phyloP scores from a whole-genome alignment of 108 stramenopile species.

The Nitzschia putrida region DNA sequence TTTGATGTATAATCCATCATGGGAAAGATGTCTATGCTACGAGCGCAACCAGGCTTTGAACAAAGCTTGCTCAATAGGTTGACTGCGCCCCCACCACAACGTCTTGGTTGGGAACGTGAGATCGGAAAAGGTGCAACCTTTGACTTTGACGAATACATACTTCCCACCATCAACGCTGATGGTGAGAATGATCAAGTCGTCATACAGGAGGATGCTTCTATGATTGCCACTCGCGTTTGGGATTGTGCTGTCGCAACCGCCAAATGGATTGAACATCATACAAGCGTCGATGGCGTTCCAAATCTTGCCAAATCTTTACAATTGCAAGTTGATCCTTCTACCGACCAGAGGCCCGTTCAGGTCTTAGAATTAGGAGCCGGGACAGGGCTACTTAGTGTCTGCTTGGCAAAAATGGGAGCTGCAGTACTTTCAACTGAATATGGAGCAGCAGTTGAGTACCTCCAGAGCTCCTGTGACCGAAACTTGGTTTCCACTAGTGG shows the following conservation, averaged over 20 bases:
- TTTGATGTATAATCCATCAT: no score
- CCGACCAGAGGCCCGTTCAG: conserved; percentile 10
- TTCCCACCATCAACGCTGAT: conserved; percentile 1
- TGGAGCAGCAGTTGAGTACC: conserved; percentile 6
- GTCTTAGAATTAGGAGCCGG: conserved; percentile 31
- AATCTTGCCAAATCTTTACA: conserved; percentile 5
- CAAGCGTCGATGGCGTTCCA: background rate
- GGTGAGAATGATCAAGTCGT: conserved; percentile 16
- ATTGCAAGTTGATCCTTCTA: background rate
- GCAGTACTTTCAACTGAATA: conserved; percentile 28
- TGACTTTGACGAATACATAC: conserved; percentile 13
- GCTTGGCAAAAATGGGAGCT: conserved; percentile 36
- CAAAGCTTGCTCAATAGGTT: background rate
- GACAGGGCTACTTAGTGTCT: conserved; percentile 27
- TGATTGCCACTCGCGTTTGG: conserved; percentile 32
- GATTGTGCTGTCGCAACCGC: conserved; percentile 29
- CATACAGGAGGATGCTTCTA: conserved; percentile 19
- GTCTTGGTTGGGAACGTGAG: conserved; percentile 23
- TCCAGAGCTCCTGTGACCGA: background rate
- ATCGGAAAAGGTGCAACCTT: background rate
- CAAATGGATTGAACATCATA: conserved; percentile 24
- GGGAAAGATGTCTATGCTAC: no score
- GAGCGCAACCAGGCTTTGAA: background rate
- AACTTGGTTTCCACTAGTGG: background rate
- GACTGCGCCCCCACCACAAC: conserved; percentile 3